phyloP scores from a whole-genome alignment of 1,284 basidiomycete species.

The Marasmius fiardii region DNA sequence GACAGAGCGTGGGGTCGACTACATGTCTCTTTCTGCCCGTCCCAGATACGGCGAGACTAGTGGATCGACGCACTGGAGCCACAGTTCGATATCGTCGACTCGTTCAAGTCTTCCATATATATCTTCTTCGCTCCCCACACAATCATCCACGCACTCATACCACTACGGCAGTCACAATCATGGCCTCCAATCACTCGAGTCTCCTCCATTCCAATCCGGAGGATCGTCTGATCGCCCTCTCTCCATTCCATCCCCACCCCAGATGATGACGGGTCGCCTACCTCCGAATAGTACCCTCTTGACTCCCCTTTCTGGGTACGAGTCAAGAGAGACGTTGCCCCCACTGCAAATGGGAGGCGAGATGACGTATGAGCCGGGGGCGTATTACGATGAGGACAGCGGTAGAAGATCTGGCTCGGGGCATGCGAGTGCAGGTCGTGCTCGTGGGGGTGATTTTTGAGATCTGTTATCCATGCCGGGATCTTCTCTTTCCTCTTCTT shows the following conservation, averaged over 20 bases:
- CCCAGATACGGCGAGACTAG: constrained; percentile 10
- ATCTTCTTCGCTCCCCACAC: constrained; percentile 13
- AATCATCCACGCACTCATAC: neutral
- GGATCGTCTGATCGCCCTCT: constrained; percentile 11
- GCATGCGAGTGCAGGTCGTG: constrained; percentile 33
- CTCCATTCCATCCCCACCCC: constrained; percentile 17
- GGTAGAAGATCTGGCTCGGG: constrained; percentile 34
- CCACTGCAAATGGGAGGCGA: constrained; percentile 6
- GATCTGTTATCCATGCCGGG: neutral
- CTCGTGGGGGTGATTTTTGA: constrained; percentile 33
- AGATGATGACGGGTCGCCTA: constrained; percentile 27
- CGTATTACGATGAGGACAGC: constrained; percentile 33
- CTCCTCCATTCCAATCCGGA: constrained; percentile 4
- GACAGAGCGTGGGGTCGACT: constrained; percentile 5
- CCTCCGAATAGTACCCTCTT: constrained; percentile 48
- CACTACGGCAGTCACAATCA: constrained; percentile 1
- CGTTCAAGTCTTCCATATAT: constrained; percentile 9
- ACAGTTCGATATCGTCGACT: constrained; percentile 4
- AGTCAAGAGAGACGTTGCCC: constrained; percentile 19
- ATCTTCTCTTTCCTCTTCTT: neutral
- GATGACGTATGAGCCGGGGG: constrained; percentile 13
- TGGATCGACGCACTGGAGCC: constrained; percentile 3
- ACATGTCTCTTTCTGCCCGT: neutral
- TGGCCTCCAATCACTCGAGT: constrained; percentile 3
- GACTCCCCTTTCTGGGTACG: constrained; percentile 46